phyloP scores from a whole-genome alignment of 2,329 filamentous ascomycete species.

The Phialophora macrospora region DNA sequence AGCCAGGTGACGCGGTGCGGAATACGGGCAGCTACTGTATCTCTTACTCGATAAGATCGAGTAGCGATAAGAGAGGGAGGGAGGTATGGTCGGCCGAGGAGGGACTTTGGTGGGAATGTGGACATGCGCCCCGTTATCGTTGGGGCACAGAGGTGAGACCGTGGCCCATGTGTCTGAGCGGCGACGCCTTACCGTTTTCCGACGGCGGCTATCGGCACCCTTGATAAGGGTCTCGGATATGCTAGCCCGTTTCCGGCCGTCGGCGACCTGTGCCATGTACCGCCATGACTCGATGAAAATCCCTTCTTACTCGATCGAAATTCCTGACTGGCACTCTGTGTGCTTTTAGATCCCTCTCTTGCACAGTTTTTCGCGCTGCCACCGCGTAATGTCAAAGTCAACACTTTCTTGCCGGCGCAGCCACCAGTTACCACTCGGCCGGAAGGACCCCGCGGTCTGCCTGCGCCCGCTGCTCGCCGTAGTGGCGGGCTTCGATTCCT shows the following conservation, averaged over 20 bases:
- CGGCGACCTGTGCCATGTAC: conserved; percentile 12
- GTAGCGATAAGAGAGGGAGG: conserved; percentile 31
- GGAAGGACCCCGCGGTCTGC: conserved; percentile 12
- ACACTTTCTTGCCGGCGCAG: not conserved
- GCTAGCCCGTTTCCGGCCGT: conserved; percentile 29
- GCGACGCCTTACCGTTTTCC: conserved; percentile 13
- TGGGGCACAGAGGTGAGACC: conserved; percentile 19
- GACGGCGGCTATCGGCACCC: conserved; percentile 21
- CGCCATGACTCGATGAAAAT: conserved; percentile 35
- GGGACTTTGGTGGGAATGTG: conserved; percentile 19
- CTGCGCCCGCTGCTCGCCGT: not conserved
- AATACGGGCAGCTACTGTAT: conserved; percentile 20
- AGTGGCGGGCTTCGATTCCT: not conserved
- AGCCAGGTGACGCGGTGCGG: conserved; percentile 3
- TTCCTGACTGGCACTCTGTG: conserved; percentile 28
- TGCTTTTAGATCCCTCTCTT: conserved; percentile 16
- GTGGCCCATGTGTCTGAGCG: conserved; percentile 12
- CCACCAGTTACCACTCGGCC: not conserved
- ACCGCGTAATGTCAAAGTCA: conserved; percentile 1
- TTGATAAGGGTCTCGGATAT: conserved; percentile 23
- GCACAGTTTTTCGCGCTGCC: conserved; percentile 8
- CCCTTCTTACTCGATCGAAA: conserved; percentile 39
- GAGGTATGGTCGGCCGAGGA: conserved; percentile 1
- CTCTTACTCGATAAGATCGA: conserved; percentile 39
- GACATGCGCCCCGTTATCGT: conserved; percentile 28